These are phyloP conservation scores for Waltiozyma sp. DNA, from an alignment of 1,139 yeast species.

Conservation along the genomic window DNA sequence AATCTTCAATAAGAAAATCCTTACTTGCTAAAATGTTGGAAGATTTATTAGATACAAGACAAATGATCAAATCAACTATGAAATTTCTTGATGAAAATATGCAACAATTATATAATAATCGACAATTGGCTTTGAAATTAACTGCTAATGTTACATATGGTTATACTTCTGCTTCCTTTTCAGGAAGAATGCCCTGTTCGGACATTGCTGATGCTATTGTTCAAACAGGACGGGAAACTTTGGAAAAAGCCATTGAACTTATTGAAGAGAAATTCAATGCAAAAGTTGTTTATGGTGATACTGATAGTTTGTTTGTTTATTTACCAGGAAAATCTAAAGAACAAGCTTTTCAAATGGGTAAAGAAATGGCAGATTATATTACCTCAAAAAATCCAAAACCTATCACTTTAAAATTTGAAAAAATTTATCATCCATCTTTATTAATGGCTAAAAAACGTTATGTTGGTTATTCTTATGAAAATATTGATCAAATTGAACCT, in stretches of 20 bases:
- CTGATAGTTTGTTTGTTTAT: constrained; percentile 86
- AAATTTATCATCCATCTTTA: constrained; percentile 82
- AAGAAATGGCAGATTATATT: constrained; percentile 51
- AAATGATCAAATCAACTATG: constrained; percentile 71
- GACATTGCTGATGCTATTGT: constrained; percentile 94
- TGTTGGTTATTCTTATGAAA: constrained; percentile 74
- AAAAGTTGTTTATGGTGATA: constrained; percentile 91
- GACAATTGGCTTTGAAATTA: constrained; percentile 79
- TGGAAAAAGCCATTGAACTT: constrained; percentile 55
- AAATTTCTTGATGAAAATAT: constrained; percentile 28
- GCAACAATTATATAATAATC: constrained; percentile 55
- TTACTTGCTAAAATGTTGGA: constrained; percentile 72
- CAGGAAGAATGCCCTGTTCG: constrained; percentile 95
- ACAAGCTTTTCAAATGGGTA: constrained; percentile 73
- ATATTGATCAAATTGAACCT: constrained; percentile 21
- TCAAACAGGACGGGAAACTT: constrained; percentile 76
- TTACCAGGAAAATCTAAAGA: constrained; percentile 70
- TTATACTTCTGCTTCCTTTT: constrained; percentile 85
- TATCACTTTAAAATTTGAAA: constrained; percentile 74
- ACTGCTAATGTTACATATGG: constrained; percentile 96
- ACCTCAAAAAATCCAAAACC: constrained; percentile 75
- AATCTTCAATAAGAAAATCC: constrained; percentile 56
- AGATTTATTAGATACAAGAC: constrained; percentile 71
- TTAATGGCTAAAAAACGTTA: constrained; percentile 80
- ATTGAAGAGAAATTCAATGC: constrained; percentile 77